phyloP scores from a whole-genome alignment of 2,329 filamentous ascomycete genomes.

The Clarireedia paspali region DNA sequence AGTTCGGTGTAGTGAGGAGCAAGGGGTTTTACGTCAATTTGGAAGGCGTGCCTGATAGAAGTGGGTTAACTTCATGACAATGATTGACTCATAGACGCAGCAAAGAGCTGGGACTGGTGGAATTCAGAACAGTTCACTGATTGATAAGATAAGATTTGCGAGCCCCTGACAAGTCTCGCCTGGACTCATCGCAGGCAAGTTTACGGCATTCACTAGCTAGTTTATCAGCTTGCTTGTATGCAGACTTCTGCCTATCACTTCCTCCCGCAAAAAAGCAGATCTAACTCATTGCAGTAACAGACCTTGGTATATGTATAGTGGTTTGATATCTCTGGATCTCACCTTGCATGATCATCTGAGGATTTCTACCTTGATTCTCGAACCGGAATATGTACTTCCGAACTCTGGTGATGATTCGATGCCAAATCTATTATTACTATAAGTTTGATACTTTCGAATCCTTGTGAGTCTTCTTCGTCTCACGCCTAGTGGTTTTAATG shows the following conservation, averaged over 20 bases:
- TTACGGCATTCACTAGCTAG: neutral
- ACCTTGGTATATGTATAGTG: no score
- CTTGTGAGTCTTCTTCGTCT: neutral
- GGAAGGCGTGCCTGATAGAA: neutral
- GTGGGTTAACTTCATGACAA: neutral
- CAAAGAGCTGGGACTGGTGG: neutral
- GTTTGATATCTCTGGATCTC: no score
- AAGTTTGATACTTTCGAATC: neutral
- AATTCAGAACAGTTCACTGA: neutral
- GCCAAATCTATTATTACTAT: neutral
- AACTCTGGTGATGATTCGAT: neutral
- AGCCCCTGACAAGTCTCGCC: neutral
- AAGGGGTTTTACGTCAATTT: neutral
- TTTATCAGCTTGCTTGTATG: neutral
- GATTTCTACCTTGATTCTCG: neutral
- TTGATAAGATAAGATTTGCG: slow-evolving; percentile 1
- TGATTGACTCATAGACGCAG: neutral
- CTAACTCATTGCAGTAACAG: no score
- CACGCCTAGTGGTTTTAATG: neutral
- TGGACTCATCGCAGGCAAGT: neutral
- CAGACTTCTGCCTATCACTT: no score
- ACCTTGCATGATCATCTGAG: neutral
- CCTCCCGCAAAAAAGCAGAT: no score
- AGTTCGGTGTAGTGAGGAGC: neutral
- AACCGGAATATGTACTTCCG: neutral